Conservation (phyloP, 148 eudicot genomes). For the Polygonum maritimum region DNA sequence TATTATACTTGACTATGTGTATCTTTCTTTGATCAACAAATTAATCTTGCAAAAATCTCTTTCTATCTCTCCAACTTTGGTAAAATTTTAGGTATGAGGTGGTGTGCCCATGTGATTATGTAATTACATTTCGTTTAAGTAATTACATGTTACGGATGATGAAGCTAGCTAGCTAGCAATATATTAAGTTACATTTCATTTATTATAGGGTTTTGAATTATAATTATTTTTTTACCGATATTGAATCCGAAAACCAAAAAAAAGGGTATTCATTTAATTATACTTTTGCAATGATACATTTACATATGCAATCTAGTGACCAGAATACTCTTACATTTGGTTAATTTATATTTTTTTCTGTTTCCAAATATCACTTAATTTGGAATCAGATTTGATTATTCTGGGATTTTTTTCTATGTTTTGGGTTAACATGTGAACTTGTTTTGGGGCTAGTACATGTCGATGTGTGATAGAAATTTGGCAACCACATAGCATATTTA, state of each 20-base stretch:
- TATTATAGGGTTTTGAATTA: neutral
- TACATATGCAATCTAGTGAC: no score
- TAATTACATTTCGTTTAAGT: neutral
- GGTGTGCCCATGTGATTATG: neutral
- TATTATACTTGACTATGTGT: neutral
- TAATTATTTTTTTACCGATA: no score
- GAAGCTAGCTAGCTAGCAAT: neutral
- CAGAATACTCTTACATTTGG: no score
- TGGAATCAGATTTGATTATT: no score
- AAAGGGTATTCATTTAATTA: no score
- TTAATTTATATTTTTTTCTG: no score
- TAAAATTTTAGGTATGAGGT: constrained; percentile 5
- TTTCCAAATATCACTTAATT: no score
- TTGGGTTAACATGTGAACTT: neutral
- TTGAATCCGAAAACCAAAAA: no score
- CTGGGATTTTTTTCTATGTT: no score
- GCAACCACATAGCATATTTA: neutral
- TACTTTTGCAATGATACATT: no score
- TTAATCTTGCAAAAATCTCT: neutral
- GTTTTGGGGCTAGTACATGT: neutral
- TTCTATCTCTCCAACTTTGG: constrained; percentile 10
- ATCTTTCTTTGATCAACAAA: constrained; percentile 16
- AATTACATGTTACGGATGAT: neutral
- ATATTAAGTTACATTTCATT: neutral
- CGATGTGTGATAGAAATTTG: neutral